A percentile compares a stretch with the other conserved stretches of the same genome.
Conservation (phyloP, 2,329 filamentous ascomycete genomes). For the Alternaria burnsii region DNA sequence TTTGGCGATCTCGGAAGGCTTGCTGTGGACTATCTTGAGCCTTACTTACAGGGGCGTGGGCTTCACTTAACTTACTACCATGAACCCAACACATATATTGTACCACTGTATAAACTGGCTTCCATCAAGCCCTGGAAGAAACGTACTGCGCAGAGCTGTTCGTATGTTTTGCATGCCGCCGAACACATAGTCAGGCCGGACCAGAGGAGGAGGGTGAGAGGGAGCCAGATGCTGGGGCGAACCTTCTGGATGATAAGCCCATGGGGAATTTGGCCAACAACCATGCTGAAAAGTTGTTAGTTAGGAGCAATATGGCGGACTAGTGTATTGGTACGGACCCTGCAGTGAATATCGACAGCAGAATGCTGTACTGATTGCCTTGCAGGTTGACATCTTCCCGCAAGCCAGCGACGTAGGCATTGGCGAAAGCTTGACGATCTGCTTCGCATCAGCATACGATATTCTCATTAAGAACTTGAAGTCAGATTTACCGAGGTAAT, state of each 20-base stretch:
- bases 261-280: constrained; percentile 35
- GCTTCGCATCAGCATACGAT: background rate
- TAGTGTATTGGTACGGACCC: constrained; percentile 18
- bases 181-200: constrained; percentile 38
- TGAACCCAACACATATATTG: constrained; percentile 35
- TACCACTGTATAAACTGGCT: constrained; percentile 31
- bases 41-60: background rate
- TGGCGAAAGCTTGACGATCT: constrained; percentile 35
- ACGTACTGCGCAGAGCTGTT: constrained; percentile 30
- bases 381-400: constrained; percentile 33
- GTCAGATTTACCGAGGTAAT: constrained; percentile 33
- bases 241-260: constrained; percentile 35
- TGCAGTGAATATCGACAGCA: constrained; percentile 34
- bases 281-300: constrained; percentile 16
- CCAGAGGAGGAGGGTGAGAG: constrained; percentile 33
- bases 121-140: constrained; percentile 37
- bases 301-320: background rate
- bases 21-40: constrained; percentile 17
- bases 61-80: constrained; percentile 35
- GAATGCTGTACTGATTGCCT: constrained; percentile 35
- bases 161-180: constrained; percentile 33
- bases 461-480: background rate
- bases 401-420: constrained; percentile 37
- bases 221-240: constrained; percentile 34
- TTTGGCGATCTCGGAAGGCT: constrained; percentile 35